Evolutionary conservation across 1,284 basidiomycete genomes (phyloP), one percentile per base, ranked within the genome.

Genomic region (Butyriboletus appendiculatus): DNA sequence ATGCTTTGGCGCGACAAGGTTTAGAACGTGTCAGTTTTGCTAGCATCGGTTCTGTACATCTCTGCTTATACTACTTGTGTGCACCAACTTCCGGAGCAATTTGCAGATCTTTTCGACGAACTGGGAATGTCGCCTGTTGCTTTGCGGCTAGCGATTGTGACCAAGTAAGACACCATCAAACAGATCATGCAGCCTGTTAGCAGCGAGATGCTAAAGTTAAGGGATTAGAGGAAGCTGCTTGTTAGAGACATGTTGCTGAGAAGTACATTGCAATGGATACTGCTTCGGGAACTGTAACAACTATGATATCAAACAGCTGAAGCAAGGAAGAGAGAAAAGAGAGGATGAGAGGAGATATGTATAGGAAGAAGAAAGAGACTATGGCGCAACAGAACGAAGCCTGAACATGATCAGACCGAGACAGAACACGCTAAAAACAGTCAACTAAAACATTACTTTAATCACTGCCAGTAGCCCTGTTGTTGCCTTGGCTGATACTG

Each of bases 381-480:
- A 60, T 41, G 39, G 20, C 33, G 51, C 45, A 49, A 48, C 1
- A 65, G 30, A 56, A 55, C 50, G 43, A 48, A 56, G 39, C 41
- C 28, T 42, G 34, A 52, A 44, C 39, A 40, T 20, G 22, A 33
- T 47, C 55, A 54, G 20, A 50, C 18, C 4, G 20, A 32, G 43
- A 38, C 35, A 34, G 11, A 51, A 44, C 53, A 43, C 47, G 53
- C 30, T 46, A 46, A 52, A 58, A 59, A 65, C 53, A 56, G 50
- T 53, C 56, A 56, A 58, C 58, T 56, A 46, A 54, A 59, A 48
- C 18, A 34, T 45, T 7, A 41, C 40, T 50, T 51, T 41, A 52
- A 62, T 66, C 70, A 88, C 75, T 86, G 84, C 86, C 86, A 89
- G 71, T 87, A 89, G 56, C 78, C 80, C 70, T 84, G 82, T 71